Evolutionary conservation across 75 land plant species (phyloP), one percentile per base, ranked within the genome.

Genomic region (Chamaecyparis obtusa): DNA sequence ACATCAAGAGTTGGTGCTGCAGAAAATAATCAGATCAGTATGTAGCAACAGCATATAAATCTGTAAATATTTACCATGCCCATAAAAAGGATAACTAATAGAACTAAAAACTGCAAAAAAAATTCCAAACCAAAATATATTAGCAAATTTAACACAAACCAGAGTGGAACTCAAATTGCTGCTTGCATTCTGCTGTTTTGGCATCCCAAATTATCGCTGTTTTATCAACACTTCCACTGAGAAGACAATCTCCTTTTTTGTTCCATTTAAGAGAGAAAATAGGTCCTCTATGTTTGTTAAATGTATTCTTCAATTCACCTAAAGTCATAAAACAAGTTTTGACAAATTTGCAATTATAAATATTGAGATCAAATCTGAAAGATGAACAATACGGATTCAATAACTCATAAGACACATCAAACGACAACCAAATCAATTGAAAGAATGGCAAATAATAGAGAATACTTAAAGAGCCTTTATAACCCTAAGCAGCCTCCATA

Each of bases 121-220:
- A 8, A 32, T 21, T 19, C 64, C 2, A 16, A 32, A 6, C 36
- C 39, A 36, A 43, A 24, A 3, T 51, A 85, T 88, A 21, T 5
- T 43, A 36, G 17, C 32, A 49, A 41, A 82, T 60, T 83, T 46
- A 24, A 43, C 76, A 84, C 86, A 49, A 9, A 98, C 99, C 99
- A 90, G 93, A 30, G 90, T 98, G 99, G 82, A 93, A 95, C 74
- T 98, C 97, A 89, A 98, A 98, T 32, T 95, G 99, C 78, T 98
- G 99, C 86, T 97, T 97, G 49, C 94, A 94, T 83, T 97, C 97
- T 85, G 96, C 99, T 74, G 95, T 92, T 88, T 94, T 95, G 44
- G 94, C 96, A 90, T 98, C 99, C 99, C 99, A 98, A 5, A 96
- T 94, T 85, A 96, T 98, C 10, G 99, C 97, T 86, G 99, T 98